Conservation (phyloP, 495 filamentous ascomycete genomes). For the Xylaria scruposa region DNA sequence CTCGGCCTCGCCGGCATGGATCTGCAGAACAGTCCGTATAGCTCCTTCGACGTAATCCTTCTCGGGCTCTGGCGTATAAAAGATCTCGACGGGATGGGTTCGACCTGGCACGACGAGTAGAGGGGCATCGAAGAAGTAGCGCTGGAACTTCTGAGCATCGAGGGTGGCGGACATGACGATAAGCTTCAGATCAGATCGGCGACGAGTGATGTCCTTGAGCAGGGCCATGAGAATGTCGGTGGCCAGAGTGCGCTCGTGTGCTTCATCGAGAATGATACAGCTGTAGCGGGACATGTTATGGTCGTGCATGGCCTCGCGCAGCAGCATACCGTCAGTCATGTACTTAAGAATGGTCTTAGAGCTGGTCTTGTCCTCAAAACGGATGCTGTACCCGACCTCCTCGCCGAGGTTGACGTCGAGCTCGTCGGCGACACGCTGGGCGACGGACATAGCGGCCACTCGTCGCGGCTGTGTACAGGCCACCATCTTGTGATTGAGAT, state of each 20-base stretch:
- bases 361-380: slow-evolving; percentile 95
- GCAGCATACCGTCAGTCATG: slow-evolving; percentile 99
- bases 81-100: slow-evolving; percentile 97
- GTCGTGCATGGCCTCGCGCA: slow-evolving; percentile 98
- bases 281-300: slow-evolving; percentile 89
- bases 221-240: slow-evolving; percentile 97
- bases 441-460: slow-evolving; percentile 98
- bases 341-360: slow-evolving; percentile 95
- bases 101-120: slow-evolving; percentile 93
- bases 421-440: slow-evolving; percentile 96
- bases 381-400: slow-evolving; percentile 98
- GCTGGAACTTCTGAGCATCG: slow-evolving; percentile 96
- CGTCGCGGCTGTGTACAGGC: slow-evolving; percentile 98
- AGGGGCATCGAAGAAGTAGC: slow-evolving; percentile 95
- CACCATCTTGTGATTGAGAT: slow-evolving; percentile 81
- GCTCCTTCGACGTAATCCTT: slow-evolving; percentile 96
- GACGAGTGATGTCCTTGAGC: slow-evolving; percentile 80
- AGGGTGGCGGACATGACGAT: slow-evolving; percentile 99
- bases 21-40: slow-evolving; percentile 92
- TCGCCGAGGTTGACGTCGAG: slow-evolving; percentile 93
- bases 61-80: slow-evolving; percentile 96
- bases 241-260: slow-evolving; percentile 93
- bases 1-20: slow-evolving; percentile 89
- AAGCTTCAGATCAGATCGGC: slow-evolving; percentile 88
- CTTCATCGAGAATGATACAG: slow-evolving; percentile 98